Evolutionary conservation across 2,329 filamentous ascomycete genomes (phyloP).

Genomic region (Venturia pyrina): DNA sequence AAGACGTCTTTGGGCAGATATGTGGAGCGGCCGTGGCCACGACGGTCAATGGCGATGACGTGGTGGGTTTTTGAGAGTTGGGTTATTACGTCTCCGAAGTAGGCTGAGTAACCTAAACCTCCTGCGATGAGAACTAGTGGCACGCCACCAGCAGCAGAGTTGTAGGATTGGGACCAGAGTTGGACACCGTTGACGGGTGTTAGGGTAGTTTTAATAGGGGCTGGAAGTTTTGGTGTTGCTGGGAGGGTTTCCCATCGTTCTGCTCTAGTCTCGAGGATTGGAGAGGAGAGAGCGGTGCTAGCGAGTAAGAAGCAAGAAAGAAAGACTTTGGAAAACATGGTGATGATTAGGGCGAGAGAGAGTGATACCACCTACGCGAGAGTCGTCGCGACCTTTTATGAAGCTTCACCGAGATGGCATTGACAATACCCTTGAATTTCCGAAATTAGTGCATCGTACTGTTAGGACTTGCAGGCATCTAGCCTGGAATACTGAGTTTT

Average conservation of each 20-base stretch:
- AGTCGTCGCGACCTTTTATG: neutral
- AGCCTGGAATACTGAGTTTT: neutral
- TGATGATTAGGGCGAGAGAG: neutral
- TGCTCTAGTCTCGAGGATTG: neutral
- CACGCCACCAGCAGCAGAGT: constrained; percentile 22
- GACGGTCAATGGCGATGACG: constrained; percentile 32
- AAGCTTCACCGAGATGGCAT: neutral
- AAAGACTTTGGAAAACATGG: neutral
- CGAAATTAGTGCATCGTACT: neutral
- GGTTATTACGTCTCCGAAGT: constrained; percentile 31
- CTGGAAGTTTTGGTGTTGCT: constrained; percentile 28
- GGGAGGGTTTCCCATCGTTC: constrained; percentile 24
- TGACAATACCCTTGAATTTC: neutral
- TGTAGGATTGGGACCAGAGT: constrained; percentile 35
- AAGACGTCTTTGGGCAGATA: constrained; percentile 28
- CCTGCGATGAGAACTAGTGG: constrained; percentile 33
- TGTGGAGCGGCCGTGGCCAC: constrained; percentile 33
- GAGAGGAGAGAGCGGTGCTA: neutral
- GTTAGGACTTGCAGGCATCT: neutral
- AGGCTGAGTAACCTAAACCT: constrained; percentile 33
- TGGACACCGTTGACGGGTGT: constrained; percentile 28
- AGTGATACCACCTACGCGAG: neutral
- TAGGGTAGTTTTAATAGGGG: constrained; percentile 22
- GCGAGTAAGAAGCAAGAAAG: neutral
- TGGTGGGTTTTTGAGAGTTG: constrained; percentile 26